These are phyloP conservation scores for Xylariales sp. DNA, from an alignment of 2,329 filamentous ascomycete genomes.

Conservation along the genomic window DNA sequence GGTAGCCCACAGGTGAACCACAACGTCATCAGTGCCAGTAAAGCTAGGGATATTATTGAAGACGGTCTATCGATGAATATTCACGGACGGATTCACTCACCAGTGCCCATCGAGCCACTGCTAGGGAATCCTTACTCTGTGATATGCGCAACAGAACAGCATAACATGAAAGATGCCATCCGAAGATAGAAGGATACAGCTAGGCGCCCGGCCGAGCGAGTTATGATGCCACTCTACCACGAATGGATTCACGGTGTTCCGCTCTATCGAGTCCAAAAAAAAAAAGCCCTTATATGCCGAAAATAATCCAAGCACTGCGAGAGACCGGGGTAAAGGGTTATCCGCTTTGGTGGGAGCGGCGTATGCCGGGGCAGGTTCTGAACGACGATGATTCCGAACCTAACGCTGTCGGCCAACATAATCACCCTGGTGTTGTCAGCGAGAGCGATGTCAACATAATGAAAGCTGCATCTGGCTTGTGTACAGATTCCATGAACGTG, in stretches of 20 bases:
- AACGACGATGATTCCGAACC: not conserved
- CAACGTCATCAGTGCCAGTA: not conserved
- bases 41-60: not conserved
- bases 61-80: not conserved
- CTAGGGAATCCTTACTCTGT: conserved; percentile 10
- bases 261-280: not conserved
- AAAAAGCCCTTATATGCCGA: conserved; percentile 62
- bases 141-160: not conserved
- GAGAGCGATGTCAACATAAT: too few relatives aligned
- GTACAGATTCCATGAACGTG: too few relatives aligned
- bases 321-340: conserved; percentile 56
- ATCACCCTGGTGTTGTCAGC: too few relatives aligned
- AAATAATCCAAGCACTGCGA: conserved; percentile 53
- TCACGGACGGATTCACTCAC: conserved; percentile 6
- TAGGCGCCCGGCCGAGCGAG: conserved; percentile 14
- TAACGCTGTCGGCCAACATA: too few relatives aligned
- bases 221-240: not conserved
- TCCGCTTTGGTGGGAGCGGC: conserved; percentile 57
- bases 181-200: not conserved
- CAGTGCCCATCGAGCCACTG: not conserved
- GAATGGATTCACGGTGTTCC: too few relatives aligned
- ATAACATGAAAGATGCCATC: not conserved
- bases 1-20: not conserved
- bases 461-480: too few relatives aligned
- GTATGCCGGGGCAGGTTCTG: not conserved